phyloP scores from a whole-genome alignment of 1,284 basidiomycete genomes.

The Hypsizygus ulmarius region DNA sequence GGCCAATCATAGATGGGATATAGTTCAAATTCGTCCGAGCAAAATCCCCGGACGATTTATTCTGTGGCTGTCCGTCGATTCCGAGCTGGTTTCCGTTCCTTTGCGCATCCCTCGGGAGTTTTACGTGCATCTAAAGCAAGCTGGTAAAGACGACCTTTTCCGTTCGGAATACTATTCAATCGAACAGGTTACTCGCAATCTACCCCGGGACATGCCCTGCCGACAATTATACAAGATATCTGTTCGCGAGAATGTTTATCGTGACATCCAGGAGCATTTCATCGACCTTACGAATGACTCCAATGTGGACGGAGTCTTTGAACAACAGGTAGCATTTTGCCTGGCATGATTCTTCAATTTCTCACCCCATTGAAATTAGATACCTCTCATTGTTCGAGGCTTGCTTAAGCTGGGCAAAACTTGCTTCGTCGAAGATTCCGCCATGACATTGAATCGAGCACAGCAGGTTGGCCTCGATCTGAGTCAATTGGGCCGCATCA shows the following conservation, averaged over 20 bases:
- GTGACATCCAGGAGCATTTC: slow-evolving; percentile 88
- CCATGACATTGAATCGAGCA: slow-evolving; percentile 80
- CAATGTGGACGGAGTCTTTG: slow-evolving; percentile 94
- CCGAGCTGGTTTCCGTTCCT: slow-evolving; percentile 76
- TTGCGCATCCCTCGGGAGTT: slow-evolving; percentile 90
- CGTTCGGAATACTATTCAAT: slow-evolving; percentile 66
- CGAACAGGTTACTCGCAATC: slow-evolving; percentile 73
- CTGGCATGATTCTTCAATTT: slow-evolving; percentile 4
- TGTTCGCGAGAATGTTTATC: slow-evolving; percentile 83
- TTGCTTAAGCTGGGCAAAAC: slow-evolving; percentile 84
- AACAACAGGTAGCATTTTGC: slow-evolving; percentile 68
- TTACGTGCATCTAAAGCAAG: slow-evolving; percentile 84
- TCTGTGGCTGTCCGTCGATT: slow-evolving; percentile 87
- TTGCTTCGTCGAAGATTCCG: slow-evolving; percentile 68
- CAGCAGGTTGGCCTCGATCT: slow-evolving; percentile 86
- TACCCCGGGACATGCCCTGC: slow-evolving; percentile 81
- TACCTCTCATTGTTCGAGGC: slow-evolving; percentile 84
- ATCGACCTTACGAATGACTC: slow-evolving; percentile 91
- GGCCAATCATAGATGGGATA: slow-evolving; percentile 82
- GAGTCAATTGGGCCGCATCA: slow-evolving; percentile 73
- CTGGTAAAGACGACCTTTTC: slow-evolving; percentile 64
- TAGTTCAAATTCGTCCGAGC: slow-evolving; percentile 86
- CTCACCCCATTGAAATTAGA: slow-evolving; percentile 38
- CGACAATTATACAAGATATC: slow-evolving; percentile 83
- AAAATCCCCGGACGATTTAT: slow-evolving; percentile 81